phyloP scores from a whole-genome alignment of 495 filamentous ascomycete species.

The Xylaria cubensis region DNA sequence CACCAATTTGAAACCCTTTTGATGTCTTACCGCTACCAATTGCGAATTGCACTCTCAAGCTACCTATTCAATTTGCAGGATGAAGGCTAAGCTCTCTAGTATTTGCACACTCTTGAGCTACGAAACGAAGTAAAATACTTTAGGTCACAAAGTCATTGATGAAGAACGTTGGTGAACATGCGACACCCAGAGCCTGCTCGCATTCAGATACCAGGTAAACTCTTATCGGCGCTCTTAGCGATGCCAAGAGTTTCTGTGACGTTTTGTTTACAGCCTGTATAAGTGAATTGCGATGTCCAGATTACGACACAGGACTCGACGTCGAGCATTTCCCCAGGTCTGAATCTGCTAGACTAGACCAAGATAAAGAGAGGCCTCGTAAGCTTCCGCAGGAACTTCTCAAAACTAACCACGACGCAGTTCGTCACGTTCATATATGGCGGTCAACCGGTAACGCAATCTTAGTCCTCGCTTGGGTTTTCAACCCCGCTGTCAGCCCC shows the following conservation, averaged over 20 bases:
- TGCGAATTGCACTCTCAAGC: not conserved
- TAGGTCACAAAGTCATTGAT: not conserved
- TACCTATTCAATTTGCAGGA: slow-evolving; percentile 7
- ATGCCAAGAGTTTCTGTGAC: slow-evolving; percentile 10
- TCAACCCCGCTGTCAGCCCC: slow-evolving; percentile 19
- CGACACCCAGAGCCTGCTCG: not conserved
- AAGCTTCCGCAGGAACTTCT: slow-evolving; percentile 29
- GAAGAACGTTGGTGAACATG: not conserved
- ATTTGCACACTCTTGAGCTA: not conserved
- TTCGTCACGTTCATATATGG: slow-evolving; percentile 8
- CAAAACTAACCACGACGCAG: not conserved
- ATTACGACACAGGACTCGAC: slow-evolving; percentile 19
- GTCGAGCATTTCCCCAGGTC: not conserved
- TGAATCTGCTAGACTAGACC: slow-evolving; percentile 14
- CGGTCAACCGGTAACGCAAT: slow-evolving; percentile 21
- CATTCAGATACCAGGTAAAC: slow-evolving; percentile 16
- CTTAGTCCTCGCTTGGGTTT: not conserved
- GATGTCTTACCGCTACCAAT: slow-evolving; percentile 28
- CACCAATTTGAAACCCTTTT: slow-evolving; percentile 33
- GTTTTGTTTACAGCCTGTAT: not conserved
- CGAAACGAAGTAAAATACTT: not conserved
- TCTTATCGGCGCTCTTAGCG: slow-evolving; percentile 3
- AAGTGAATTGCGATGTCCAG: slow-evolving; percentile 11
- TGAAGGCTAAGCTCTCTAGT: not conserved
- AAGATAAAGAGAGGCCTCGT: slow-evolving; percentile 32